These are phyloP conservation scores for Tulasnella calospora DNA, from an alignment of 768 basidiomycete genomes.

Conservation along the genomic window DNA sequence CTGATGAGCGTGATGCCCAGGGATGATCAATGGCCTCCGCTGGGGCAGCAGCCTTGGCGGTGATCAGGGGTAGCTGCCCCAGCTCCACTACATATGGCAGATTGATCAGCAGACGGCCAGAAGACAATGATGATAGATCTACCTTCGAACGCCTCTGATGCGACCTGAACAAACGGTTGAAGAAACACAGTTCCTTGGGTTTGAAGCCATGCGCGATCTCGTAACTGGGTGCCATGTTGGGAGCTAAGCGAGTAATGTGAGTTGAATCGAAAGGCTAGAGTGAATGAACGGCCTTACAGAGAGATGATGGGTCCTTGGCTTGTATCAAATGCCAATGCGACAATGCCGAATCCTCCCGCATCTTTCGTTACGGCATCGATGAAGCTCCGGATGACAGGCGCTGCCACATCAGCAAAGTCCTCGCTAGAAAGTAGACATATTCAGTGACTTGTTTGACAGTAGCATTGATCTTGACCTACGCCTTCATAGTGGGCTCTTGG, in stretches of 20 bases:
- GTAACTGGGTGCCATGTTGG: neutral
- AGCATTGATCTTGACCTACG: neutral
- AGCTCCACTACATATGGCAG: neutral
- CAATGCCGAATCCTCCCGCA: neutral
- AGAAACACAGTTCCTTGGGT: neutral
- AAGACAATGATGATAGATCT: no score
- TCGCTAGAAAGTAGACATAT: no score
- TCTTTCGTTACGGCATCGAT: neutral
- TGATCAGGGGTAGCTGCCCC: neutral
- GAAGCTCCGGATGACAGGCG: neutral
- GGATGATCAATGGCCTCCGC: neutral
- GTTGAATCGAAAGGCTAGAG: no score
- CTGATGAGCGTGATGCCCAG: neutral
- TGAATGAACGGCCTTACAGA: no score
- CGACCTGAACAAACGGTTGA: neutral
- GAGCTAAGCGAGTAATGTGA: no score
- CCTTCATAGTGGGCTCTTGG: neutral
- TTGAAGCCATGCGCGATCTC: neutral
- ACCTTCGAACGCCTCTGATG: neutral
- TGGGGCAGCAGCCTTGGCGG: neutral
- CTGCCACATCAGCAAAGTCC: neutral
- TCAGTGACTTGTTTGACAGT: no score
- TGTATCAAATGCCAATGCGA: neutral
- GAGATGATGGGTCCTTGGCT: neutral
- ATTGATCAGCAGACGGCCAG: neutral